A percentile compares a stretch with the other conserved stretches of the same genome.
phyloP scores from a whole-genome alignment of 352 stramenopile genomes.

The Thalassiosira exigua region DNA sequence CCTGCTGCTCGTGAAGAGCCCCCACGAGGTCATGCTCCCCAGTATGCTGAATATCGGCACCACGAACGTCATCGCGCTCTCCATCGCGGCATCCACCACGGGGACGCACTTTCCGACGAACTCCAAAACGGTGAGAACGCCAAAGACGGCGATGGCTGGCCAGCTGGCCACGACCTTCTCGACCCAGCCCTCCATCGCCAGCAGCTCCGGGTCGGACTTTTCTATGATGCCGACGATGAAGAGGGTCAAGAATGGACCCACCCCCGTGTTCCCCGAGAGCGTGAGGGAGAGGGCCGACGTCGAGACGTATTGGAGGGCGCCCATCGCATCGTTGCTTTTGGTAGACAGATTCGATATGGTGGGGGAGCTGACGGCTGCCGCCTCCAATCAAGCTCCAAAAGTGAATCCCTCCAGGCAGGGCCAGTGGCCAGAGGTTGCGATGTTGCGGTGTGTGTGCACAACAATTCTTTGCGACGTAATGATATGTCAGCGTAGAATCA shows the following conservation, averaged over 20 bases:
- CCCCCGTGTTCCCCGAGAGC: slow-evolving; percentile 56
- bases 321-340: neutral
- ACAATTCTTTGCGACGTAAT: too few relatives aligned
- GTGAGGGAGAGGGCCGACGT: slow-evolving; percentile 56
- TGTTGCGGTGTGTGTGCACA: too few relatives aligned
- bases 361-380: too few relatives aligned
- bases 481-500: too few relatives aligned
- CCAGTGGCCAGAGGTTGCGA: too few relatives aligned
- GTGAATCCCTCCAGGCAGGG: too few relatives aligned
- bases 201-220: slow-evolving; percentile 25
- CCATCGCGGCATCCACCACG: too few relatives aligned
- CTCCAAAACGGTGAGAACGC: slow-evolving; percentile 50
- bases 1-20: too few relatives aligned
- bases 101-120: slow-evolving; percentile 59
- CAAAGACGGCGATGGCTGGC: slow-evolving; percentile 40
- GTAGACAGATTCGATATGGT: too few relatives aligned
- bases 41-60: slow-evolving; percentile 43
- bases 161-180: slow-evolving; percentile 19
- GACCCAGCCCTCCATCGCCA: slow-evolving; percentile 43
- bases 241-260: slow-evolving; percentile 64
- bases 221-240: slow-evolving; percentile 53
- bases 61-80: too few relatives aligned
- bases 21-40: slow-evolving; percentile 18
- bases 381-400: too few relatives aligned
- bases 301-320: slow-evolving; percentile 10